Evolutionary conservation across 2,329 filamentous ascomycete species (phyloP).

Genomic region (Cordyceps cicadae): DNA sequence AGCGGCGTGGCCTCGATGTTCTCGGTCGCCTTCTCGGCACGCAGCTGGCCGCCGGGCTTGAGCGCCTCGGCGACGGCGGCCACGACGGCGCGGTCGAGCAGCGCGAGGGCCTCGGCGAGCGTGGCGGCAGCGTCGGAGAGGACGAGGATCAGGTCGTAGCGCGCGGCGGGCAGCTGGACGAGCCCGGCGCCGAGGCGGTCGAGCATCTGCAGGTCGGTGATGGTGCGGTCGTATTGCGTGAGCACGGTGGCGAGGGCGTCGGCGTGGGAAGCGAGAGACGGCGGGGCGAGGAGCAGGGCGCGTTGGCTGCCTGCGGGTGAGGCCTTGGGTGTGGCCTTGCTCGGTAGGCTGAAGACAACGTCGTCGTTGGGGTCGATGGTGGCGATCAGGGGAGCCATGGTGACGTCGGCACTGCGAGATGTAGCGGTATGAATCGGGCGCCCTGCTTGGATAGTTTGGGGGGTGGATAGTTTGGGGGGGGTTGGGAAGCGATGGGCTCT

Average conservation of each 20-base stretch:
- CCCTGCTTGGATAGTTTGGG: not conserved
- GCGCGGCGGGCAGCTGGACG: slow-evolving; percentile 63
- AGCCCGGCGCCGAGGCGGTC: slow-evolving; percentile 81
- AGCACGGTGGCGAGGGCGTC: slow-evolving; percentile 66
- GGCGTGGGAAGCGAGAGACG: slow-evolving; percentile 79
- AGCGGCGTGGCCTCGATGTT: slow-evolving; percentile 42
- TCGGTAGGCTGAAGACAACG: slow-evolving; percentile 28
- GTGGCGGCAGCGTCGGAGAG: slow-evolving; percentile 66
- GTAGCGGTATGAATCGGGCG: not conserved
- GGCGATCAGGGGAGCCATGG: slow-evolving; percentile 45
- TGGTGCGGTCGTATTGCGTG: slow-evolving; percentile 61
- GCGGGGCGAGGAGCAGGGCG: slow-evolving; percentile 81
- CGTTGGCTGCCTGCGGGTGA: slow-evolving; percentile 32
- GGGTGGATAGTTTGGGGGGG: not conserved
- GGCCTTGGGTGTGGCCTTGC: not conserved
- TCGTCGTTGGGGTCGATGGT: slow-evolving; percentile 49
- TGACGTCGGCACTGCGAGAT: slow-evolving; percentile 11
- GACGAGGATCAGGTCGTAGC: slow-evolving; percentile 79
- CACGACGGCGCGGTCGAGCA: slow-evolving; percentile 62
- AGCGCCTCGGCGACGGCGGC: slow-evolving; percentile 61
- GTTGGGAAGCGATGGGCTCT: not conserved
- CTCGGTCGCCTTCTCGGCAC: slow-evolving; percentile 55
- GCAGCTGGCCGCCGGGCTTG: slow-evolving; percentile 58
- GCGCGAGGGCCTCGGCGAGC: slow-evolving; percentile 50
- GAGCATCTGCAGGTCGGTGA: slow-evolving; percentile 93